These are phyloP conservation scores for Polygonum aviculare DNA, from an alignment of 148 eudicot genomes.

Conservation along the genomic window DNA sequence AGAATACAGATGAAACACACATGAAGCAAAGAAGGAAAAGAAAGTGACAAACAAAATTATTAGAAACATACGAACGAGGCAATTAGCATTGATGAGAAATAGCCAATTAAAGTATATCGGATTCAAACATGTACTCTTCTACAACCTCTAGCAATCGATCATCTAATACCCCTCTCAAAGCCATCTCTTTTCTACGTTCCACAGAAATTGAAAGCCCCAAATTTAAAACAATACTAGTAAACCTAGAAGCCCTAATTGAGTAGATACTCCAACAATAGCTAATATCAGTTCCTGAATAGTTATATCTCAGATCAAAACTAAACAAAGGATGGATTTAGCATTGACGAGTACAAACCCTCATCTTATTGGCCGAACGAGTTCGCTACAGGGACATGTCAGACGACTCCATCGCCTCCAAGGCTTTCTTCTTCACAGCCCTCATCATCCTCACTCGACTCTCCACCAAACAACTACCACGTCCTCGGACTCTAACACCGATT, in stretches of 20 bases:
- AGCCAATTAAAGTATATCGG: conserved; percentile 67
- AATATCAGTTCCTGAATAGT: too few species aligned
- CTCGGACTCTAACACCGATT: too few species aligned
- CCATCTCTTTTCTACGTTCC: conserved; percentile 64
- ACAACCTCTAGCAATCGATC: conserved; percentile 97
- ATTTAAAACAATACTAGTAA: neutral
- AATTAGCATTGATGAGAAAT: conserved; percentile 78
- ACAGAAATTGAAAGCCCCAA: conserved; percentile 15
- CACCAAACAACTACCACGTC: too few species aligned
- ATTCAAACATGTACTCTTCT: conserved; percentile 77
- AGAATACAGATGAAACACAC: neutral
- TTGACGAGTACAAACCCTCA: conserved; percentile 60
- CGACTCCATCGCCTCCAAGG: conserved; percentile 18
- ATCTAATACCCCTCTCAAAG: conserved; percentile 84
- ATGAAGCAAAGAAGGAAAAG: neutral
- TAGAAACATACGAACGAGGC: conserved; percentile 88
- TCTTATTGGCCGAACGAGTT: conserved; percentile 23
- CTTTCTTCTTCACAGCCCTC: conserved; percentile 51
- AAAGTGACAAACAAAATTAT: neutral
- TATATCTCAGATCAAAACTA: too few species aligned
- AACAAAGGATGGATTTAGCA: too few species aligned
- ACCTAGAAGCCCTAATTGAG: neutral
- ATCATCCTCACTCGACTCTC: conserved; percentile 66
- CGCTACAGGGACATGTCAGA: neutral
- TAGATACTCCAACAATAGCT: neutral